These are phyloP conservation scores for Thalassiosira hispida DNA, from an alignment of 352 stramenopile species.

Conservation along the genomic window DNA sequence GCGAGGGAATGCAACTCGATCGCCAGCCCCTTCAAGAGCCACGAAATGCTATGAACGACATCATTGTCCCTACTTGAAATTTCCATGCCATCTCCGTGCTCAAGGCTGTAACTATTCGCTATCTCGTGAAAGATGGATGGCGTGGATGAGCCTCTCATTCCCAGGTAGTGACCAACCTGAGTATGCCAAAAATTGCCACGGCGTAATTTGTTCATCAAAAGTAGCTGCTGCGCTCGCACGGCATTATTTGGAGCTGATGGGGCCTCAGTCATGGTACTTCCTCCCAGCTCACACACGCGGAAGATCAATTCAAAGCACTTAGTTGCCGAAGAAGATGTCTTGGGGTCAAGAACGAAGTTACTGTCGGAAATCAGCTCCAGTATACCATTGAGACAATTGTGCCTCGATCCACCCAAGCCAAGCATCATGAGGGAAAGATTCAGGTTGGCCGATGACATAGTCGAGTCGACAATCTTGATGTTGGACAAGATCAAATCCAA, in stretches of 20 bases:
- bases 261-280: neutral
- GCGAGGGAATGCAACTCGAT: slow-evolving; percentile 68
- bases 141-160: slow-evolving; percentile 26
- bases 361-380: slow-evolving; percentile 58
- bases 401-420: slow-evolving; percentile 36
- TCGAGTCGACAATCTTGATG: slow-evolving; percentile 23
- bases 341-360: slow-evolving; percentile 46
- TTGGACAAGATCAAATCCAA: slow-evolving; percentile 58
- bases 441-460: slow-evolving; percentile 8
- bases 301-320: slow-evolving; percentile 77
- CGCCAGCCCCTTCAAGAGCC: slow-evolving; percentile 73
- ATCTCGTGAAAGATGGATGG: slow-evolving; percentile 58
- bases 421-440: slow-evolving; percentile 52
- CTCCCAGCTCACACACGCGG: slow-evolving; percentile 50
- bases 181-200: slow-evolving; percentile 61
- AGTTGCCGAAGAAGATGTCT: slow-evolving; percentile 47
- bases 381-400: slow-evolving; percentile 64
- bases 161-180: slow-evolving; percentile 55
- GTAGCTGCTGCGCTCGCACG: slow-evolving; percentile 13
- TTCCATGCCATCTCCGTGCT: slow-evolving; percentile 27
- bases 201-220: slow-evolving; percentile 55
- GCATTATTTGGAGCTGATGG: neutral
- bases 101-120: slow-evolving; percentile 30
- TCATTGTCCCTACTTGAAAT: slow-evolving; percentile 51
- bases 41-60: slow-evolving; percentile 72